Evolutionary conservation across 495 filamentous ascomycete genomes (phyloP), one percentile per base, ranked within the genome.

Genomic region (Parachaetomium inaequale): DNA sequence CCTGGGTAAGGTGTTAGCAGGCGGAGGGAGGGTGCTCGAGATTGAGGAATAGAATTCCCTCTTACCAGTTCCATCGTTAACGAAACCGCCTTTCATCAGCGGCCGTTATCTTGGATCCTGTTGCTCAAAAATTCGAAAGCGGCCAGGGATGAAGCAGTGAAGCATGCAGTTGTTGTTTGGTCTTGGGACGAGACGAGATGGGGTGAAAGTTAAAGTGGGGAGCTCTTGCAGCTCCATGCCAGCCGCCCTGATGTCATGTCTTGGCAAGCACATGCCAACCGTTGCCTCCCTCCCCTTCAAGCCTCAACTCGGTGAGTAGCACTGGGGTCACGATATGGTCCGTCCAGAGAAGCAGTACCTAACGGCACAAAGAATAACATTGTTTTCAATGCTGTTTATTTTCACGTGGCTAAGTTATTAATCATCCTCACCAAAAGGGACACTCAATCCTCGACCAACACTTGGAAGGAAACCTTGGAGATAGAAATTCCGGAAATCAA

Each of bases 171-270:
- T 19, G 25, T 31, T 52, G 49, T 19, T 15, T 43, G 23, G 36
- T 8, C 12, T 36, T 36, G 8, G 34, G 14, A 28, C 4, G 52
- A 34, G 26, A 32, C 17, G 7, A 19, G 38, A 31, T 43, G 14
- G 23, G 25, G 21, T 29, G 54, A 29, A 25, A 42, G 52, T 15
- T 57, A 43, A 47, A 25, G 57, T 28, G 57, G 57, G 57, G 57
- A 50, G 57, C 56, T 57, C 54, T 25, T 49, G 58, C 25, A 60
- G 57, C 46, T 51, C 19, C 50, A 19, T 32, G 55, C 40, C 12
- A 14, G 7, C 8, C 29, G 1, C 17, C n/a, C 28, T 61, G 58
- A 61, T 61, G 58, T 61, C 58, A 61, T 61, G 58, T 46, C 58
- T 61, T 61, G 58, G 58, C 58, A 26, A 40, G 2, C 54, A 43